A percentile compares a stretch with the other conserved stretches of the same genome.
These are phyloP conservation scores for Massariosphaeria phaeospora DNA, from an alignment of 495 filamentous ascomycete species.

Conservation along the genomic window DNA sequence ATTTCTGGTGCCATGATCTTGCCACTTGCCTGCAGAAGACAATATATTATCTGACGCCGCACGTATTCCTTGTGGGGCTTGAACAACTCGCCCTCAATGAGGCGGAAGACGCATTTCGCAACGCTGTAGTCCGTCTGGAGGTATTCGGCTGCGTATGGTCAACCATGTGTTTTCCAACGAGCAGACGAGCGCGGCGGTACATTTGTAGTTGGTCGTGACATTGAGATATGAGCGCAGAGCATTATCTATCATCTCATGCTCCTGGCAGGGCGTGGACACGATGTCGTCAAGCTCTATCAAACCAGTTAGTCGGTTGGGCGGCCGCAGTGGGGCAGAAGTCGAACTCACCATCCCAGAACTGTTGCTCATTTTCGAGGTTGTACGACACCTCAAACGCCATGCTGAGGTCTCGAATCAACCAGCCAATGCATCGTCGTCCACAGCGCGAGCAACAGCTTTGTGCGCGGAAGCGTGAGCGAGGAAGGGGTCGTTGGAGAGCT, in stretches of 20 bases:
- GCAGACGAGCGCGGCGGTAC: slow-evolving; percentile 42
- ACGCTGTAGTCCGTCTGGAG: slow-evolving; percentile 81
- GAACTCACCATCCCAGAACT: slow-evolving; percentile 84
- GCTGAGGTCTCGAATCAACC: slow-evolving; percentile 25
- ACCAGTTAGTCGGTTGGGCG: slow-evolving; percentile 10
- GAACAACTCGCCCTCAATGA: slow-evolving; percentile 74
- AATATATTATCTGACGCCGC: slow-evolving; percentile 86
- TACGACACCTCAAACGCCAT: slow-evolving; percentile 65
- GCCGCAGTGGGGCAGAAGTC: slow-evolving; percentile 10
- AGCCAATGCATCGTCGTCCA: slow-evolving; percentile 31
- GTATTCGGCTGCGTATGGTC: slow-evolving; percentile 58
- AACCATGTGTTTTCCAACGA: too few relatives aligned
- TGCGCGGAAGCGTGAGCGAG: slow-evolving; percentile 1
- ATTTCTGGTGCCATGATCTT: background rate
- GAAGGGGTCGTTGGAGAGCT: background rate
- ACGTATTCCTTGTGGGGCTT: slow-evolving; percentile 73
- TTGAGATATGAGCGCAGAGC: slow-evolving; percentile 76
- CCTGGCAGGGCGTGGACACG: slow-evolving; percentile 65
- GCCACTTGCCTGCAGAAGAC: slow-evolving; percentile 67
- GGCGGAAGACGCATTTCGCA: slow-evolving; percentile 73
- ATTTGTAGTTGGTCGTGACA: slow-evolving; percentile 71
- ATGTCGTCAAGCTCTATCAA: slow-evolving; percentile 73
- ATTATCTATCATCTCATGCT: slow-evolving; percentile 80
- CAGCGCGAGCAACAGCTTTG: background rate
- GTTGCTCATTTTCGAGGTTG: slow-evolving; percentile 74